Evolutionary conservation across 495 filamentous ascomycete genomes (phyloP), one percentile per base, ranked within the genome.

Genomic region (Oidiodendron maius): DNA sequence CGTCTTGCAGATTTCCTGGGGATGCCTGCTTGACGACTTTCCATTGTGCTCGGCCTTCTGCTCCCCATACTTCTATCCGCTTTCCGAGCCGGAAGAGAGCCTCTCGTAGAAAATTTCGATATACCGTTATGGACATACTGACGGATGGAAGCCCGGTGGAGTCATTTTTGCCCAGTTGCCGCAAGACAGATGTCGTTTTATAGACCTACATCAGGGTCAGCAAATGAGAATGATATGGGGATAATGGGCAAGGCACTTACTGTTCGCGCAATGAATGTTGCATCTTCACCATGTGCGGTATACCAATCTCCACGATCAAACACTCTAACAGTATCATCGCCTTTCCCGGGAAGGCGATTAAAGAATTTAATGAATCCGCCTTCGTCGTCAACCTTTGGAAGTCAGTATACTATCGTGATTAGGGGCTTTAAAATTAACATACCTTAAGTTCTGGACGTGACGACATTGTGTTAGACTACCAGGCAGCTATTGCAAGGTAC

Each of bases 281-380:
- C 93, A 81, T 97, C 85, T 46, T 86, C 75, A 21, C 90, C 93
- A 61, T 98, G 94, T 13, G 89, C 87, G 0, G 90, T 91, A 64
- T 96, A 96, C 79, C 83, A 97, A 61, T 97, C 93, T 25, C 88
- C 89, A 52, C 93, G 82, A 61, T 96, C 89, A 60, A 97, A 98
- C 36, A 98, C 80, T 21, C 93, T 87, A 22, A 97, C 75, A 1
- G 83, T 82, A 51, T 91, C 88, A 9, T 73, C 76, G 60, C 78
- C 75, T 41, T 81, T 78, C 15, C 65, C 46, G 6, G 87, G 80
- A 8, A 98, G 78, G 25, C 77, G 82, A 50, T 88, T 88, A 73
- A 89, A 98, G 72, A 91, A 95, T 30, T 83, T 83, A 64, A 96
- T 96, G 71, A 98, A 97, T 51, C 91, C 87, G 60, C 81, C 80